phyloP scores from a whole-genome alignment of 305 asterid genomes.

The Solanum hybrid region DNA sequence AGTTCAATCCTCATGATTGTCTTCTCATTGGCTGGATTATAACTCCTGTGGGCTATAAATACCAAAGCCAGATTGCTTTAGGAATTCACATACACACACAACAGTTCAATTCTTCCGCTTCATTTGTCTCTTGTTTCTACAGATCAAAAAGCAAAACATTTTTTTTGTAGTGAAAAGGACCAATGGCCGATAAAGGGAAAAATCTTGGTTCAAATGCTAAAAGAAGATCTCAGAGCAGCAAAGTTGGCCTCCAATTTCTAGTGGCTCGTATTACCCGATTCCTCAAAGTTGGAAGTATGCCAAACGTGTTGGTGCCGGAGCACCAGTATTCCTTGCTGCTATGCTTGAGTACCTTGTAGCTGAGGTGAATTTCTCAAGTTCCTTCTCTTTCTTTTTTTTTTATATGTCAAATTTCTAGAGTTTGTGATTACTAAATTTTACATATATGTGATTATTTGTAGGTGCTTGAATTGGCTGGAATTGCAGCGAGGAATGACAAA shows the following conservation, averaged over 20 bases:
- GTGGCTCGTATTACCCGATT: slow-evolving; percentile 78
- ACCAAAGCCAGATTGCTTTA: background rate
- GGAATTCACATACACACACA: background rate
- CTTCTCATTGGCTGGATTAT: slow-evolving; percentile 17
- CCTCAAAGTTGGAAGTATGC: slow-evolving; percentile 73
- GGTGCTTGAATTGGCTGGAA: no score
- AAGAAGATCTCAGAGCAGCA: background rate
- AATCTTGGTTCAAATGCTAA: background rate
- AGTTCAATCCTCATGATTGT: slow-evolving; percentile 26
- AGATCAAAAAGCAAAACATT: no score
- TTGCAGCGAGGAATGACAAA: no score
- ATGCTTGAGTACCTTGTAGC: slow-evolving; percentile 78
- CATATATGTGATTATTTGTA: no score
- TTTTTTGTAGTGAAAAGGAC: no score
- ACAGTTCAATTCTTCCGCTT: background rate
- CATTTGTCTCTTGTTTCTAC: background rate
- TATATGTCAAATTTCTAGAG: slow-evolving; percentile 7
- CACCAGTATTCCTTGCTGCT: slow-evolving; percentile 72
- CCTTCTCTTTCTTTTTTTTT: background rate
- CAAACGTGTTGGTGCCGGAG: slow-evolving; percentile 71
- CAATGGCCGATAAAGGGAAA: background rate
- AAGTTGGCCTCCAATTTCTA: background rate
- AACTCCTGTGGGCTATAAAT: slow-evolving; percentile 17
- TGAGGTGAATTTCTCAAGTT: slow-evolving; percentile 25
- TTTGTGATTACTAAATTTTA: background rate